Base-by-base conservation (phyloP, 371 early-diverging fungal species). In the Mortierella polycephala region DNA sequence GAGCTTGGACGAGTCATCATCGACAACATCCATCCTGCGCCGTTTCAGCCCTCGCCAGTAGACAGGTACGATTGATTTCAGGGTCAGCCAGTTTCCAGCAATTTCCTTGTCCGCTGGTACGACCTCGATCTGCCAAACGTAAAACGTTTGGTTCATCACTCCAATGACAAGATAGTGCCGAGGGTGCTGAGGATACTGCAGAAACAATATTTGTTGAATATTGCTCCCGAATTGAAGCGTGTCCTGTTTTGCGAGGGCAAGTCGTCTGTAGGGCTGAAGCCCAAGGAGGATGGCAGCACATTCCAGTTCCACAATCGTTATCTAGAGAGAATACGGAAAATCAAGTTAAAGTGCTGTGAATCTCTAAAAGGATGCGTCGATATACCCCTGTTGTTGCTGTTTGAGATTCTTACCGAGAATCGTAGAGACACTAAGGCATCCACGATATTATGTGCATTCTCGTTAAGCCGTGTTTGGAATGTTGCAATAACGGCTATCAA, bases 141-240 rank as follows among this genome's bases (percentile, higher is more conserved):
- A 64, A 44, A 77, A 77, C 57, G 57, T 59, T 63, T 72, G 71
- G 1, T 67, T 64, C 20, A 72, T 60, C 12, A 77, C 79, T 1
- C 79, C 79, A 21, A 77, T 58, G 10, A 71, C 79, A 41, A 77
- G 65, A 52, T 77, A 77, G 49, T 71, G 69, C 5, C 64, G 71
- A 13, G 79, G 68, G 44, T 77, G 79, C 44, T 77, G 72, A 6
- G 79, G 79, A 20, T 77, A 77, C 41, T 77, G 79, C 41, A 77
- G 21, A 54, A 68, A 77, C 23, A 77, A 42, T 10, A 77, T 60
- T 18, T 77, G 79, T 14, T 77, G 79, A 20, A 71, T 77, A 13
- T 67, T 64, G 51, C 18, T 42, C 1, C 79, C 79, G 41, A 77
- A 77, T 16, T 57, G 62, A 7, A 57, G 51, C n/a, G 60, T 42